Conservation (phyloP, 148 eudicot species). For the Silene uniflora region DNA sequence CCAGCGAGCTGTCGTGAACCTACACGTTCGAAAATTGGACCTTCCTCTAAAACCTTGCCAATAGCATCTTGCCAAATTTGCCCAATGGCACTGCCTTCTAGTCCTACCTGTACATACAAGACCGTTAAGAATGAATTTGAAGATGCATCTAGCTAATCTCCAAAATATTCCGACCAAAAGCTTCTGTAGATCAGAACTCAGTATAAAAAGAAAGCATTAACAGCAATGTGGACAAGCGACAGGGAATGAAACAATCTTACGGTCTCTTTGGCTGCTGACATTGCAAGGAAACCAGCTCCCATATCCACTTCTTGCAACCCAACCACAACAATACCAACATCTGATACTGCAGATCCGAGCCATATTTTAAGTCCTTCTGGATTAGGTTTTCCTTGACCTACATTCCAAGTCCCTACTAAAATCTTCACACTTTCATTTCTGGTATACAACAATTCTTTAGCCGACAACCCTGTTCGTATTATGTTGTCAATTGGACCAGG, state of each 20-base stretch:
- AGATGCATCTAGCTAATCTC: background rate
- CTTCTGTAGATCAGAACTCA: background rate
- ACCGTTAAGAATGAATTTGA: slow-evolving; percentile 16
- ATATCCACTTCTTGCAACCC: slow-evolving; percentile 99
- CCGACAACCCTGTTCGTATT: slow-evolving; percentile 56
- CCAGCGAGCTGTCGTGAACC: slow-evolving; percentile 96
- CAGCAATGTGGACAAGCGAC: background rate
- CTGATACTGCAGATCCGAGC: slow-evolving; percentile 67
- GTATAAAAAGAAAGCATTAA: background rate
- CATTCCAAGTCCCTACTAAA: slow-evolving; percentile 95
- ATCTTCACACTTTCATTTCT: slow-evolving; percentile 62
- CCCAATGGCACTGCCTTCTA: slow-evolving; percentile 97
- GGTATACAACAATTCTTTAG: slow-evolving; percentile 57
- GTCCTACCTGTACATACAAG: slow-evolving; percentile 70
- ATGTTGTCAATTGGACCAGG: slow-evolving; percentile 83
- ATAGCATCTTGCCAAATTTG: slow-evolving; percentile 95
- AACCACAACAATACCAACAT: slow-evolving; percentile 83
- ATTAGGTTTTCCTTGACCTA: slow-evolving; percentile 89
- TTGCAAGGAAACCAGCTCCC: slow-evolving; percentile 99
- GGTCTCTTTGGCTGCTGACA: slow-evolving; percentile 99
- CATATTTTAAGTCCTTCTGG: slow-evolving; percentile 70
- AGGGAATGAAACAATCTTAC: slow-evolving; percentile 43
- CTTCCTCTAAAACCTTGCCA: slow-evolving; percentile 92
- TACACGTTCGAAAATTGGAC: slow-evolving; percentile 78
- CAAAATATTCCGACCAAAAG: background rate